Conservation (phyloP, 345 rosid species). For the Hibiscus mutabilis region DNA sequence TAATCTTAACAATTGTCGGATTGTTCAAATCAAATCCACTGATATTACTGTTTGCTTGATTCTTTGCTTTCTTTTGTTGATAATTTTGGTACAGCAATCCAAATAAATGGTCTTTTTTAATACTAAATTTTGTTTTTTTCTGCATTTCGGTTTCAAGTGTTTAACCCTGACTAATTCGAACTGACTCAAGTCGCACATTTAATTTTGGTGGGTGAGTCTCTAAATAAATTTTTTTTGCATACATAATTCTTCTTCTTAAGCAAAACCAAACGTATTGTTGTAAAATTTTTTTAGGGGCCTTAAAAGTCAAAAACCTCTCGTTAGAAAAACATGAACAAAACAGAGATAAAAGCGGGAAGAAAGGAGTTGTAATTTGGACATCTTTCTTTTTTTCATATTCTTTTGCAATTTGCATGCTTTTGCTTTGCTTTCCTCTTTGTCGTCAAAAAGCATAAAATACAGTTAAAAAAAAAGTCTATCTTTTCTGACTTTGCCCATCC, state of each 20-base stretch:
- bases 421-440: conserved; percentile 17
- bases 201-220: too few species aligned
- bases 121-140: not conserved
- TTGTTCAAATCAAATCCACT: not conserved
- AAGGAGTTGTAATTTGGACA: conserved; percentile 26
- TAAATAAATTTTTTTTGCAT: too few species aligned
- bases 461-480: not conserved
- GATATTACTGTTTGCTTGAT: not conserved
- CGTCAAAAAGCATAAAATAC: conserved; percentile 6
- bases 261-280: too few species aligned
- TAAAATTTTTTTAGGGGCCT: too few species aligned
- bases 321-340: not conserved
- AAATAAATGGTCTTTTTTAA: not conserved
- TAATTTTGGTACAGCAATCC: not conserved
- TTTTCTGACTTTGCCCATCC: not conserved
- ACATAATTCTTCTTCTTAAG: too few species aligned
- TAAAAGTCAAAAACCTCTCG: conserved; percentile 16
- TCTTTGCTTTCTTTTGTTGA: not conserved
- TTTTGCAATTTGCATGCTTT: conserved; percentile 14
- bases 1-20: not conserved
- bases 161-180: too few species aligned
- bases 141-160: too few species aligned
- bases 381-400: not conserved
- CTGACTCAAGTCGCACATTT: too few species aligned
- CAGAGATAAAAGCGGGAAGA: conserved; percentile 21